Evolutionary conservation across 331 rosid genomes (phyloP), one percentile per base, ranked within the genome.

Genomic region (Erythrophleum ivorense): DNA sequence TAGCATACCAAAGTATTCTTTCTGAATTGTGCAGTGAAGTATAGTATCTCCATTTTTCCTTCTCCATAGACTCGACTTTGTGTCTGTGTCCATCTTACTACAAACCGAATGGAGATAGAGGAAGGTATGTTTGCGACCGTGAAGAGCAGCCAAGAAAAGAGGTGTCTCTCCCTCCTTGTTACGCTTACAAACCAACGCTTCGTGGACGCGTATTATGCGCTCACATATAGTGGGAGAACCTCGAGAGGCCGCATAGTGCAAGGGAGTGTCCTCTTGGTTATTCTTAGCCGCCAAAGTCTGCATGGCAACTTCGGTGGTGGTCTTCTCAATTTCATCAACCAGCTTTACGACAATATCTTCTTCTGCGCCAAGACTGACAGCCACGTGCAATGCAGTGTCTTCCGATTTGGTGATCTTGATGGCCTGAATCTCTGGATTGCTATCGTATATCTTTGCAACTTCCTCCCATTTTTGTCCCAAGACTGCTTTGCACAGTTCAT

Each of bases 311-410:
- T 34, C 21, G 11, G 18, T 6, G 41, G 33, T 0, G n/a, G 10
- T 16, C 10, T 55, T 6, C 60, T 7, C 4, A 15, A 65, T 66
- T 4, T 40, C 72, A 38, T 8, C 31, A 1, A 66, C 9, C 5
- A 36, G 71, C 4, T 65, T 65, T 5, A 36, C 2, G 7, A 65
- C 6, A 9, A 7, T 65, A 10, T 36, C 24, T 14, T 65, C 48
- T 11, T 48, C 24, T 34, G 71, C 24, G 7, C 69, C 69, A 2
- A 65, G 71, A 65, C 68, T 62, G 52, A 85, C 82, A 2, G 88
- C 91, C 24, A 85, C 29, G 34, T 81, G 92, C 34, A 79, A 31
- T 14, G 81, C 90, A 4, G 92, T 88, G 73, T 90, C 88, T 0
- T 82, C 85, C 4, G 82, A 46, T 38, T 54, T 83, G 2, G 89